A percentile compares a stretch with the other conserved stretches of the same genome.
These are phyloP conservation scores for Adenanthera pavonina DNA, from an alignment of 306 rosid species.

Conservation along the genomic window DNA sequence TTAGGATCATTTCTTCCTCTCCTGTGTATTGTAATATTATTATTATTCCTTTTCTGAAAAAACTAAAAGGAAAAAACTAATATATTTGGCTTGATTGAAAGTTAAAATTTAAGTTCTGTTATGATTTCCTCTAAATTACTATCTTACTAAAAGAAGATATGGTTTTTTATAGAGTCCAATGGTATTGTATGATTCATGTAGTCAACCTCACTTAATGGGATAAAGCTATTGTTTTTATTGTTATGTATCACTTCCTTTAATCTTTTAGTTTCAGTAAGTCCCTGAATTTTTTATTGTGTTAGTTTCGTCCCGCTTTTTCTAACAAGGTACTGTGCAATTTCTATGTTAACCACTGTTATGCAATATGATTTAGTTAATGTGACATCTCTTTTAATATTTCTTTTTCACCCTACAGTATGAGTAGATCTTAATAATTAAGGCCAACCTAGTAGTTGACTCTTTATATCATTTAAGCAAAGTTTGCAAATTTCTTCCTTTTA, in stretches of 20 bases:
- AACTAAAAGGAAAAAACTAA: neutral
- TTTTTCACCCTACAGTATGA: neutral
- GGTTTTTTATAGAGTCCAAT: too few species aligned
- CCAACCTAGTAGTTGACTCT: slow-evolving; percentile 2
- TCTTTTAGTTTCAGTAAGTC: slow-evolving; percentile 1
- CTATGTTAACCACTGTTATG: neutral
- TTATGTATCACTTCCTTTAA: neutral
- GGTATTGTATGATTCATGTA: too few species aligned
- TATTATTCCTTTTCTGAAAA: neutral
- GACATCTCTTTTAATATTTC: neutral
- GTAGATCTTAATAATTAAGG: neutral
- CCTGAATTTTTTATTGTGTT: neutral
- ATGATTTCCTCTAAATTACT: neutral
- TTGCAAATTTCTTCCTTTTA: neutral
- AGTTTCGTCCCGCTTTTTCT: neutral
- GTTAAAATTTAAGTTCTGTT: neutral
- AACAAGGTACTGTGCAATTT: neutral
- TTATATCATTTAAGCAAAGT: neutral
- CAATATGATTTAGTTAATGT: neutral
- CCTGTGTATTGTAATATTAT: neutral
- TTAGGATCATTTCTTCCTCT: neutral
- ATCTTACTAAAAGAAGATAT: too few species aligned
- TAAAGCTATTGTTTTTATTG: too few species aligned
- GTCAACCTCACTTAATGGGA: too few species aligned
- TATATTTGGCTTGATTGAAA: neutral